These are phyloP conservation scores for Inga leiocalycina DNA, from an alignment of 306 rosid species.

Conservation along the genomic window DNA sequence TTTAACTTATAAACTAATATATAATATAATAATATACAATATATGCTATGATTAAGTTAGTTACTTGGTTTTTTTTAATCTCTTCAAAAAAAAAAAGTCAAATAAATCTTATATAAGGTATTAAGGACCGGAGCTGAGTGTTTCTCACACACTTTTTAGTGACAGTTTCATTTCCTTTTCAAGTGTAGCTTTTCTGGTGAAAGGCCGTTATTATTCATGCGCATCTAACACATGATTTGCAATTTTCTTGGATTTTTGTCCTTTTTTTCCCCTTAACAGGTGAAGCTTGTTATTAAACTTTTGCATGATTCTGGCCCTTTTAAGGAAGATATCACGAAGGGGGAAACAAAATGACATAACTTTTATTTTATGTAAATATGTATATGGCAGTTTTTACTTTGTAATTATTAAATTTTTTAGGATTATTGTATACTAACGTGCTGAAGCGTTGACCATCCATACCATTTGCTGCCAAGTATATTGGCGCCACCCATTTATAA, in stretches of 20 bases:
- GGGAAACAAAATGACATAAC: background rate
- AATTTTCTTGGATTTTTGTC: background rate
- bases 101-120: no score
- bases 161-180: background rate
- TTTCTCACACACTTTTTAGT: background rate
- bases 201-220: background rate
- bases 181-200: background rate
- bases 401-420: conserved; percentile 15
- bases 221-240: conserved; percentile 2
- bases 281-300: conserved; percentile 72
- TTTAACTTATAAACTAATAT: no score
- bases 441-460: background rate
- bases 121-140: no score
- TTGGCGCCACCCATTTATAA: background rate
- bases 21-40: no score
- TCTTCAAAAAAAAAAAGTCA: no score
- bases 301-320: conserved; percentile 85
- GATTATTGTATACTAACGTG: conserved; percentile 18
- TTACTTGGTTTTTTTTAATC: no score
- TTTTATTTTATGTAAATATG: conserved; percentile 31
- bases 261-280: conserved; percentile 39
- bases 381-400: conserved; percentile 1
- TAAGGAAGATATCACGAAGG: conserved; percentile 57
- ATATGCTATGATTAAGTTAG: no score
- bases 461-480: background rate